Evolutionary conservation across 345 rosid genomes (phyloP), one percentile per base, ranked within the genome.

Genomic region (Populus simonii): DNA sequence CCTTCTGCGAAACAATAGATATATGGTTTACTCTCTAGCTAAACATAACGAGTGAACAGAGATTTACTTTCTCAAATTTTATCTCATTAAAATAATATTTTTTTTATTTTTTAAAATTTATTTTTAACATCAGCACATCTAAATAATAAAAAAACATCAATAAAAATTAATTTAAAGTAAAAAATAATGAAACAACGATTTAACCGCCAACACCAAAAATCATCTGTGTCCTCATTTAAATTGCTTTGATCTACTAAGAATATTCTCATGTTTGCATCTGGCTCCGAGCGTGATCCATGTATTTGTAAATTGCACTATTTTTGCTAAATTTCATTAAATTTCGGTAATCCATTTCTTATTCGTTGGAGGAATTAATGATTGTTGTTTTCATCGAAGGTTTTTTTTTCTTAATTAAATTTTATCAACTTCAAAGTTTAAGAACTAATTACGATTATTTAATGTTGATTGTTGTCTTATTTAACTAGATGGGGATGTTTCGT

Each of bases 401-500:
- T 5, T 31, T 45, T 27, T n/a, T 4, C 16, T 38, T 68, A 27
- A 51, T 36, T 23, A 66, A 12, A 10, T 53, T 76, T 67, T 36
- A 55, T 31, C 55, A 38, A 68, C 68, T 18, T 39, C 67, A 69
- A 77, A 16, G 45, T 41, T 43, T 51, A 22, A 59, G 31, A 12
- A 11, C 51, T n/a, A 3, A 12, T 33, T 8, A 17, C 23, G n/a
- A 49, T 70, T 9, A 3, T 55, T 62, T 67, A 27, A 73, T 63
- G 67, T 47, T 74, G 77, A 77, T 80, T 12, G 8, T 16, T 47
- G 83, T 80, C 68, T 51, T 71, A 66, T 74, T 74, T 65, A 39
- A 53, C 35, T 68, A 51, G 67, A 76, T 20, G 3, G 45, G 74
- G 71, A 68, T 57, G 83, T 80, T 80, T 83, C 87, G 76, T 79